Percentiles rank a stretch among this genome's conserved stretches.
Evolutionary conservation across 257 asterid genomes (phyloP).

Genomic region (Marsdenia floribunda): DNA sequence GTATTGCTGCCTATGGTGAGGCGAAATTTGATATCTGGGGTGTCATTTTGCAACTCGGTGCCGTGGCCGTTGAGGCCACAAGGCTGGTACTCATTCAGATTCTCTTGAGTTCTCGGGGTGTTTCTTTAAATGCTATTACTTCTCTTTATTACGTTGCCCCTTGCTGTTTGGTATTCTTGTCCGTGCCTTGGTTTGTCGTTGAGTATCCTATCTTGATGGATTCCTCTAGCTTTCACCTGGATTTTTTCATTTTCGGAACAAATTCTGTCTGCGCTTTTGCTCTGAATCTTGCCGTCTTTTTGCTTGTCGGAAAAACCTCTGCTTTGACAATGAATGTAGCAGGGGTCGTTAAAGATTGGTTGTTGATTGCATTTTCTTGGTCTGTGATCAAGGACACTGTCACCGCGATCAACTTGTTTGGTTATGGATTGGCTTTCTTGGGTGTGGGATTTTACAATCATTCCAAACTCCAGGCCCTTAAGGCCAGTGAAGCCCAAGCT

Average conservation of each 20-base stretch:
- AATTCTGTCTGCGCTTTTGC: constrained; percentile 27
- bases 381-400: constrained; percentile 27
- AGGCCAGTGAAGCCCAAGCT: constrained; percentile 8
- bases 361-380: constrained; percentile 29
- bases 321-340: constrained; percentile 33
- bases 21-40: constrained; percentile 7
- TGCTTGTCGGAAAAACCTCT: constrained; percentile 28
- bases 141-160: constrained; percentile 16
- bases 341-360: constrained; percentile 31
- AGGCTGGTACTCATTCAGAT: constrained; percentile 11
- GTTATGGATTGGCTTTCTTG: constrained; percentile 25
- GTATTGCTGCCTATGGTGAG: constrained; percentile 12
- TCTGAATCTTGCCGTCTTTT: constrained; percentile 23
- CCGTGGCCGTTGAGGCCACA: constrained; percentile 14
- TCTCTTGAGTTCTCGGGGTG: constrained; percentile 7
- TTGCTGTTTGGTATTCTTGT: constrained; percentile 12
- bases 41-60: constrained; percentile 11
- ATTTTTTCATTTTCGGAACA: constrained; percentile 22
- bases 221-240: constrained; percentile 15
- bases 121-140: constrained; percentile 13
- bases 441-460: constrained; percentile 20
- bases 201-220: constrained; percentile 20
- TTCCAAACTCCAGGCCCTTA: constrained; percentile 18
- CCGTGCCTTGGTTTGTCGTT: constrained; percentile 10
- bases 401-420: constrained; percentile 24